phyloP scores from a whole-genome alignment of 2,329 filamentous ascomycete genomes.

The Ophiostoma sp. region DNA sequence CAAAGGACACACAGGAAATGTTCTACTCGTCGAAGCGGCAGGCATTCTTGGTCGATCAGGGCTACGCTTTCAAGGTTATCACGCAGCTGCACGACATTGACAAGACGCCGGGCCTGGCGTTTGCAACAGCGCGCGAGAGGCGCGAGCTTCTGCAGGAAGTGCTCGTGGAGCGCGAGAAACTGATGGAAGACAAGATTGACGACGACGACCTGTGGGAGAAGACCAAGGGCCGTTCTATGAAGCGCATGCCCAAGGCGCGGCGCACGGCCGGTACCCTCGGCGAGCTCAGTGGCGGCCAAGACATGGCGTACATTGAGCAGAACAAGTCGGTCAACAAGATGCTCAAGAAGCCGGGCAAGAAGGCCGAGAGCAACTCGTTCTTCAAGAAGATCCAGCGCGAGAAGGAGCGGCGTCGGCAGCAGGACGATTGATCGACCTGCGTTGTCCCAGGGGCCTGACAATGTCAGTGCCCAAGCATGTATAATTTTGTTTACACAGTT shows the following conservation, averaged over 20 bases:
- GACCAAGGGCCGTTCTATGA: conserved; percentile 24
- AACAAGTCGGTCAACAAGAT: conserved; percentile 67
- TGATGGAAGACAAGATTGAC: conserved; percentile 31
- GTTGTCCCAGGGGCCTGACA: not conserved
- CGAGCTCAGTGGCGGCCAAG: conserved; percentile 83
- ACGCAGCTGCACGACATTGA: conserved; percentile 91
- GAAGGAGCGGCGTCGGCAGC: conserved; percentile 42
- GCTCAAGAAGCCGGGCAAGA: conserved; percentile 54
- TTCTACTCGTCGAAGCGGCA: conserved; percentile 94
- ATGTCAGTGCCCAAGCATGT: not conserved
- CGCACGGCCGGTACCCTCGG: conserved; percentile 80
- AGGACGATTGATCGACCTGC: conserved; percentile 6
- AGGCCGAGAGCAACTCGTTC: conserved; percentile 50
- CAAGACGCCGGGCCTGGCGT: conserved; percentile 71
- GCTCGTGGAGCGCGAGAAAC: conserved; percentile 64
- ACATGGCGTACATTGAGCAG: conserved; percentile 94
- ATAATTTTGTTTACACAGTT: not conserved
- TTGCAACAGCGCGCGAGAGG: conserved; percentile 70
- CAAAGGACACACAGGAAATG: conserved; percentile 97
- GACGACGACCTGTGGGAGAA: conserved; percentile 37
- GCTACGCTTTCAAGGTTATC: conserved; percentile 98
- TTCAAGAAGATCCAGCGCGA: conserved; percentile 63
- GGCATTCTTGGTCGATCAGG: conserved; percentile 94
- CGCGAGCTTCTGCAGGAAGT: conserved; percentile 85
- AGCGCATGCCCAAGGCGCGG: conserved; percentile 45